Evolutionary conservation across 768 basidiomycete species (phyloP), one percentile per base, ranked within the genome.

Genomic region (Nevesoporus exiguus): DNA sequence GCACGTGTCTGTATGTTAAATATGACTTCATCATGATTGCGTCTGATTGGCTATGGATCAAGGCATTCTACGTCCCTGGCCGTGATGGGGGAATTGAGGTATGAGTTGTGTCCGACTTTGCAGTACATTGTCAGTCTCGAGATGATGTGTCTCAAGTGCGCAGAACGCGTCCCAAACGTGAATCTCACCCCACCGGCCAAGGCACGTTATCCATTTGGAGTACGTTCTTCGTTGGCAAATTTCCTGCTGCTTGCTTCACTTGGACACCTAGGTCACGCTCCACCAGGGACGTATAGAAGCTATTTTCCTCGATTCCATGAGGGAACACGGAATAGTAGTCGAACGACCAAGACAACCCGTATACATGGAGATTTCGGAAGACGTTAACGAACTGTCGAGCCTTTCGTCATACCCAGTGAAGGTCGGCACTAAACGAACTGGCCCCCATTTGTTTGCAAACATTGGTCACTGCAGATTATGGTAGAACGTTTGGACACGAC

Each of bases 51-150:
- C 3, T 3, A 11, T 36, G 37, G 5, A 30, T 21, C 4, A 44
- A 90, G 88, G 82, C 86, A 8, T 89, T 90, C 66, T 90, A 90
- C 62, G 85, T 88, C 57, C 88, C 88, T 3, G 73, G 76, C 19
- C 68, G 74, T 1, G 60, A 76, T 37, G 85, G 85, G n/a, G 82
- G 78, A 4, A 86, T 90, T 36, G 77, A 85, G 74, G 88, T 84
- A 41, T 41, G 69, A 34, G 14, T 1, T 10, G 1, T 19, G 17
- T 47, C 17, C 33, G 6, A 14, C 14, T 8, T 45, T 36, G 29
- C 3, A n/a, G 9, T 29, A 9, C 36, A 2, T 25, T 13, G 22
- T 17, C 8, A 39, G 21, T 21, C 22, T 37, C 34, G 22, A 14
- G 39, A 21, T 10, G 25, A 3, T 5, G n/a, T 3, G 52, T 0